A percentile compares a stretch with the other conserved stretches of the same genome.
Evolutionary conservation across 495 filamentous ascomycete species (phyloP).

Genomic region (Hypoxylon fragiforme): DNA sequence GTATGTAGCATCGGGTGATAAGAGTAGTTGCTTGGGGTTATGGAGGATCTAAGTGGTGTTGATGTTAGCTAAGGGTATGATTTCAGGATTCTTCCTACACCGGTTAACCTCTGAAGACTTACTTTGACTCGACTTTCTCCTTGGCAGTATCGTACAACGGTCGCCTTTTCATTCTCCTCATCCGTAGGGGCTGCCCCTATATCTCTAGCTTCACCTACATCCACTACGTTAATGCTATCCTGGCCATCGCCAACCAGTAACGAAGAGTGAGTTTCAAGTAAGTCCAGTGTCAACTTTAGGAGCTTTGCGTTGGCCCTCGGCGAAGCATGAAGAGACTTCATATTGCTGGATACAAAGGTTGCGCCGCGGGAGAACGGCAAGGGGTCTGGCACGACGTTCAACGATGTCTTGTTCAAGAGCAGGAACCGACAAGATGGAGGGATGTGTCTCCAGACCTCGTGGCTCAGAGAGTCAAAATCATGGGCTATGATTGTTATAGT

Average conservation of each 20-base stretch:
- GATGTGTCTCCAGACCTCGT: slow-evolving; percentile 25
- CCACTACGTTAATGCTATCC: neutral
- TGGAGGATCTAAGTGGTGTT: slow-evolving; percentile 48
- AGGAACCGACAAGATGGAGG: slow-evolving; percentile 19
- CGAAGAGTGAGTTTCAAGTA: slow-evolving; percentile 13
- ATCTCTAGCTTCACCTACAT: slow-evolving; percentile 1
- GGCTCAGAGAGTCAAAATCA: slow-evolving; percentile 11
- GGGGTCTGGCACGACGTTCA: slow-evolving; percentile 9
- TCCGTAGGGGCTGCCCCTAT: neutral
- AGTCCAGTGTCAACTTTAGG: slow-evolving; percentile 7
- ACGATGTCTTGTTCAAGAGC: slow-evolving; percentile 10
- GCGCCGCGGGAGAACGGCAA: slow-evolving; percentile 23
- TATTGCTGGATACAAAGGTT: slow-evolving; percentile 21
- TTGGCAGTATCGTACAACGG: neutral
- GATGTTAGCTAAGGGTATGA: neutral
- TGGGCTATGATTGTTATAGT: slow-evolving; percentile 15
- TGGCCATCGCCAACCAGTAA: neutral
- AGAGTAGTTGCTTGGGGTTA: slow-evolving; percentile 10
- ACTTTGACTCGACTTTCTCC: slow-evolving; percentile 6
- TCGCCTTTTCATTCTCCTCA: neutral
- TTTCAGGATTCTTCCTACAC: neutral
- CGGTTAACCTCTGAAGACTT: neutral
- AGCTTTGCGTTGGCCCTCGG: slow-evolving; percentile 7
- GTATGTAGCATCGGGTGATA: slow-evolving; percentile 45
- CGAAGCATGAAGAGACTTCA: slow-evolving; percentile 16